Evolutionary conservation across 2,329 filamentous ascomycete species (phyloP).

Genomic region (Sporothrix phasma): DNA sequence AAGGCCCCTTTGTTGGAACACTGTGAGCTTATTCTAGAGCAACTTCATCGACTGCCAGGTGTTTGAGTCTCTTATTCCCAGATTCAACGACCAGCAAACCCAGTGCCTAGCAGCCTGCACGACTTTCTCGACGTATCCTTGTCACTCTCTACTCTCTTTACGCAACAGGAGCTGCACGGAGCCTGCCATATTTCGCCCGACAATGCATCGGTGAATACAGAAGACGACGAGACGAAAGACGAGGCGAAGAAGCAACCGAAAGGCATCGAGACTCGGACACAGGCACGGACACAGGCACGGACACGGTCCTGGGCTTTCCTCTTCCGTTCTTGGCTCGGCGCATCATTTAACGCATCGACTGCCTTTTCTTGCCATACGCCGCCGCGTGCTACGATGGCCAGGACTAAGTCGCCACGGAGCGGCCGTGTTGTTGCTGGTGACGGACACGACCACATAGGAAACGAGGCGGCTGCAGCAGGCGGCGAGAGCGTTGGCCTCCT

Average conservation of each 20-base stretch:
- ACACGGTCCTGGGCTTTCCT: not conserved
- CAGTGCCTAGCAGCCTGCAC: not conserved
- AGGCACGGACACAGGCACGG: not conserved
- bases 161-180: not conserved
- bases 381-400: not conserved
- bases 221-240: not conserved
- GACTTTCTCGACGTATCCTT: not conserved
- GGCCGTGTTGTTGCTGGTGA: not conserved
- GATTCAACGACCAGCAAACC: not conserved
- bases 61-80: not conserved
- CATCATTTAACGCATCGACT: not conserved
- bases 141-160: not conserved
- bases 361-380: not conserved
- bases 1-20: not conserved
- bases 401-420: not conserved
- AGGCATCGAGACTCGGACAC: not conserved
- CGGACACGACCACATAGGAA: not conserved
- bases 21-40: not conserved
- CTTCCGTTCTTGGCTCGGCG: not conserved
- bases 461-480: not conserved
- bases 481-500: constrained; percentile 7
- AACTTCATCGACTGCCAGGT: not conserved
- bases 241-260: not conserved
- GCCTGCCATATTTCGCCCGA: not conserved
- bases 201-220: constrained; percentile 4